Base-by-base conservation (phyloP, 176 grass and related monocot genomes). In the Carex pumila region DNA sequence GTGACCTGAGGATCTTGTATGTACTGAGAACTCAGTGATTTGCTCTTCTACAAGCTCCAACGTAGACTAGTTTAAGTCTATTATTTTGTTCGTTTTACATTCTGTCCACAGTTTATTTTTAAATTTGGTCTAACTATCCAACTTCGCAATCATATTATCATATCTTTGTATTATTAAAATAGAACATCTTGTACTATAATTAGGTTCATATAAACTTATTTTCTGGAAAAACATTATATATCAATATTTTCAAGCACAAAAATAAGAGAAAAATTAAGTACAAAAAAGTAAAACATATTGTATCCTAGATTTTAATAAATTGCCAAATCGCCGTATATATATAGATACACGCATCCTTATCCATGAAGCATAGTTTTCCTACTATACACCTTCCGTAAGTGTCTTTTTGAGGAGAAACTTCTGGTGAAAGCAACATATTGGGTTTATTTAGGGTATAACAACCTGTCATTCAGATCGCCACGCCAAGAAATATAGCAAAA, bases 181-280 rank as follows among this genome's bases (percentile, higher is more conserved):
- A 50, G 10, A 50, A 50, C 10, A 50, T 50, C 47, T 50, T 50
- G 47, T 50, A 50, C 47, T 50, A 50, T 50, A 50, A 50, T 50
- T 50, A 50, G 47, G 47, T 50, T 50, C 47, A 49, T 50, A 50
- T 50, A 50, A 50, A 50, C 47, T 12, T 50, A 12, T 31, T 65
- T 13, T 65, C 62, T 65, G 25, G 25, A 12, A 65, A 65, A 64
- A 31, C 13, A 12, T 60, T 19, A 60, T 65, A 65, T 65, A 65
- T 65, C 18, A 65, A 15, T 3, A 68, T 15, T 68, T 17, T 30
- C 59, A 53, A 84, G 85, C 54, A 87, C 5, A 78, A 81, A 22
- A 52, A 62, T 36, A 80, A 56, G 21, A 71, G 10, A 59, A 88
- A 56, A 87, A 32, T 49, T 78, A 82, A 82, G 41, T 81, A 75